phyloP scores from a whole-genome alignment of 1,139 yeast species.

The Kodamaea suecica region DNA sequence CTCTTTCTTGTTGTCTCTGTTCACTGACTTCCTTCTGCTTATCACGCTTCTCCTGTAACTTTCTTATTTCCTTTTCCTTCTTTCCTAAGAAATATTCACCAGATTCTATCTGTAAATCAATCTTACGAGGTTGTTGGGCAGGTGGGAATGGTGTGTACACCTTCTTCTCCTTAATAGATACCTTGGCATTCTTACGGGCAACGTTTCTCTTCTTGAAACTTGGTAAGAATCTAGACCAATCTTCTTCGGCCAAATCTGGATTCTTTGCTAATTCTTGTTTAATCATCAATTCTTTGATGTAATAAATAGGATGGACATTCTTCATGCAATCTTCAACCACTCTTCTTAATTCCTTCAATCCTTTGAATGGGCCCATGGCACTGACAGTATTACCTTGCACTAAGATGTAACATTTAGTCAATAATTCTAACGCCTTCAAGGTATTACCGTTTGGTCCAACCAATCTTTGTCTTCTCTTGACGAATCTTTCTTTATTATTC shows the following conservation, averaged over 20 bases:
- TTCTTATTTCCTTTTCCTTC: slow-evolving; percentile 70
- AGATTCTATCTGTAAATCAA: slow-evolving; percentile 95
- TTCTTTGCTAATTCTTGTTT: slow-evolving; percentile 91
- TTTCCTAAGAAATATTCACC: slow-evolving; percentile 97
- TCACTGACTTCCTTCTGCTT: slow-evolving; percentile 71
- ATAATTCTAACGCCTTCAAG: slow-evolving; percentile 85
- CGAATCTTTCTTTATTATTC: slow-evolving; percentile 86
- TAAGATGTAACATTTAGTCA: slow-evolving; percentile 88
- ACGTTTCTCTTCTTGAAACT: slow-evolving; percentile 96
- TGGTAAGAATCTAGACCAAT: slow-evolving; percentile 96
- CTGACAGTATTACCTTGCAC: slow-evolving; percentile 98
- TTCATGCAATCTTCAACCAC: slow-evolving; percentile 98
- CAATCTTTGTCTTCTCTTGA: slow-evolving; percentile 91
- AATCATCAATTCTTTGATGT: slow-evolving; percentile 95
- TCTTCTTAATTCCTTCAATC: slow-evolving; percentile 86
- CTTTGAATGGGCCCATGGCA: slow-evolving; percentile 95
- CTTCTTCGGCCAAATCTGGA: slow-evolving; percentile 93
- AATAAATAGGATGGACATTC: slow-evolving; percentile 93
- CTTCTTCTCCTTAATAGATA: slow-evolving; percentile 64
- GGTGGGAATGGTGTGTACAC: slow-evolving; percentile 99
- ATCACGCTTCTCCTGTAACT: slow-evolving; percentile 72
- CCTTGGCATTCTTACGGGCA: slow-evolving; percentile 85
- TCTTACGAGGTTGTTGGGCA: slow-evolving; percentile 92
- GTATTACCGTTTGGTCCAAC: slow-evolving; percentile 98
- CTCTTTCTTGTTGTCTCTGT: slow-evolving; percentile 65